Percentiles rank a stretch among this genome's conserved stretches.
These are phyloP conservation scores for Neonothopanus nambi DNA, from an alignment of 1,284 basidiomycete species.

Conservation along the genomic window DNA sequence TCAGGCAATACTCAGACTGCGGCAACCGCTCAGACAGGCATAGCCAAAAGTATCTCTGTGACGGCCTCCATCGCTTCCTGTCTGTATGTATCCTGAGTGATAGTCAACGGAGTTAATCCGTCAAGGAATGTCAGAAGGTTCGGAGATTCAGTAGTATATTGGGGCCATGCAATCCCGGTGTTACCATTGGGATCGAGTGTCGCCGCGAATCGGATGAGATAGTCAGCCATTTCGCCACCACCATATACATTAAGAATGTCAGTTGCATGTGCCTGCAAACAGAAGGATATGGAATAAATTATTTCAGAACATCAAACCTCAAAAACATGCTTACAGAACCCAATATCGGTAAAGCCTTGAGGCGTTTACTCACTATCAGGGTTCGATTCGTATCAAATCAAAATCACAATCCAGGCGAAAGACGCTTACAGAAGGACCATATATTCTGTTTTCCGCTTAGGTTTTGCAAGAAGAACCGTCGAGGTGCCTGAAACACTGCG, in stretches of 20 bases:
- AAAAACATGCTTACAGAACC: conserved; percentile 39
- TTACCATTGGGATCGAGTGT: conserved; percentile 49
- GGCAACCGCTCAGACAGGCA: conserved; percentile 33
- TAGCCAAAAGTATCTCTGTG: conserved; percentile 35
- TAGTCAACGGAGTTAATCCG: conserved; percentile 31
- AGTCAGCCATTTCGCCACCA: conserved; percentile 39
- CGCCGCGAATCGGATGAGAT: conserved; percentile 41
- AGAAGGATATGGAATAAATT: background rate
- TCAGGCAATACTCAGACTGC: too few species aligned
- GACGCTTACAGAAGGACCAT: conserved; percentile 48
- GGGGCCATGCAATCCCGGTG: conserved; percentile 47
- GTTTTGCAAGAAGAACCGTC: conserved; percentile 48
- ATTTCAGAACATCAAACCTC: conserved; percentile 8
- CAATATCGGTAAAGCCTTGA: conserved; percentile 40
- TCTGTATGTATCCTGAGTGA: conserved; percentile 45
- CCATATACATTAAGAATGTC: conserved; percentile 41
- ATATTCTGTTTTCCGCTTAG: conserved; percentile 41
- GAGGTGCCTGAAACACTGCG: conserved; percentile 52
- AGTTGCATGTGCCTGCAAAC: conserved; percentile 33
- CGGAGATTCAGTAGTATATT: conserved; percentile 39
- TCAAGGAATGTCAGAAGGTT: conserved; percentile 49
- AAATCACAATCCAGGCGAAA: background rate
- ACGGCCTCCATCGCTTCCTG: conserved; percentile 40
- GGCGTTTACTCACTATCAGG: conserved; percentile 43
- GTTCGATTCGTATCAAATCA: background rate